Base-by-base conservation (phyloP, 768 basidiomycete genomes). In the Crassisporium funariophilum region DNA sequence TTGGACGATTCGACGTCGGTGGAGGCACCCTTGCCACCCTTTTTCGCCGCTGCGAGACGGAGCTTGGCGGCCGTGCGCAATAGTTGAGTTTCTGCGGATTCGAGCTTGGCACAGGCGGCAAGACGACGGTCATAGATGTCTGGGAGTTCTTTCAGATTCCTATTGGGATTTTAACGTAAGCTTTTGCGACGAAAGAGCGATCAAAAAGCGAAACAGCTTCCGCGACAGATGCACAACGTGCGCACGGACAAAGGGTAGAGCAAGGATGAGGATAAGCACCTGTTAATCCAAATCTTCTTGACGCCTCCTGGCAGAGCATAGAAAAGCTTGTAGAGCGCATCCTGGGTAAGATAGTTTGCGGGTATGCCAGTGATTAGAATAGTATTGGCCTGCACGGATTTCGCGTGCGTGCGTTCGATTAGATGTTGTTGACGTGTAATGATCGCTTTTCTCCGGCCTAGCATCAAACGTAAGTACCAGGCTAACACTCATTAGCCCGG, bases 281-380 rank as follows among this genome's bases (percentile, higher is more conserved):
- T 78, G 64, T 94, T 95, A 29, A 98, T 76, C 94, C 95, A 99
- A 27, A 99, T 83, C 53, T 83, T 81, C 61, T 84, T 85, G 6
- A 95, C 88, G 12, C 95, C 95, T 8, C 95, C 95, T 0, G 97
- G 95, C 2, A 98, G 76, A 46, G 81, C 78, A n/a, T 79, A 77
- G 66, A 91, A 95, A 9, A 95, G 67, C 39, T 79, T 73, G 34
- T 64, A 69, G 21, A 97, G 74, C 3, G 82, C 83, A 5, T 73
- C 66, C 54, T 86, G 84, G 29, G 84, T 83, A 43, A 98, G 79
- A 59, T 85, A 93, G 38, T 81, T 78, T 23, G 74, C 69, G 5
- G 94, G 93, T 4, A 98, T 86, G 34, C 94, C 94, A 4, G 92
- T 94, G 50, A 98, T 76, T 35, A 98, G 83, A 16, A 98, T 76